Evolutionary conservation across 495 filamentous ascomycete species (phyloP).

Genomic region (Penicillium simplicissimum): DNA sequence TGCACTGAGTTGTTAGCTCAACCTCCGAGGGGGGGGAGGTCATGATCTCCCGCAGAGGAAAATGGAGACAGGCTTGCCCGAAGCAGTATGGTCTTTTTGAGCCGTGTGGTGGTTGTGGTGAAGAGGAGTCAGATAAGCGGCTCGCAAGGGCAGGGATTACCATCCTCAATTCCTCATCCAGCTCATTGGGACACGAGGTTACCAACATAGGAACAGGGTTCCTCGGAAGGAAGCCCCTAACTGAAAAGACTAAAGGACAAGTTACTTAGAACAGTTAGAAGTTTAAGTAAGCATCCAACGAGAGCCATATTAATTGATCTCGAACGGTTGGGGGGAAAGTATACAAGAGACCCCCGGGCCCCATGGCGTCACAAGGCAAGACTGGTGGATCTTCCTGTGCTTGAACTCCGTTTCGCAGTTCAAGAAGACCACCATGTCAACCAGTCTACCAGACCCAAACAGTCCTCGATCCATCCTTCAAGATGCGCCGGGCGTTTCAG

Average conservation of each 20-base stretch:
- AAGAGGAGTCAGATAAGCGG: not conserved
- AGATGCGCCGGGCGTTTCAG: slow-evolving; percentile 36
- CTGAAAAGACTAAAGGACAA: not conserved
- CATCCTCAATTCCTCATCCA: not conserved
- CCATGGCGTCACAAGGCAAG: not conserved
- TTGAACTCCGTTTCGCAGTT: not conserved
- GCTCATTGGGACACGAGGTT: not conserved
- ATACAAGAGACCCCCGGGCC: not conserved
- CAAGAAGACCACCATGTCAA: not conserved
- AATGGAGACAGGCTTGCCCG: not conserved
- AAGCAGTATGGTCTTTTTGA: not conserved
- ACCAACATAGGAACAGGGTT: not conserved
- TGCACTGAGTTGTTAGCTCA: not conserved
- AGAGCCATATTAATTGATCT: slow-evolving; percentile 5
- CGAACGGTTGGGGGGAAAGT: slow-evolving; percentile 17
- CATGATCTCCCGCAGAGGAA: too few relatives aligned
- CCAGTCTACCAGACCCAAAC: not conserved
- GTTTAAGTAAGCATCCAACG: not conserved
- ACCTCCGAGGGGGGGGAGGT: not conserved
- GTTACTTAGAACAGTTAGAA: slow-evolving; percentile 2
- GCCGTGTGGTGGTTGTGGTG: not conserved
- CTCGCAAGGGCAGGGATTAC: not conserved
- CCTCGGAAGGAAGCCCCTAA: slow-evolving; percentile 2
- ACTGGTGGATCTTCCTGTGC: not conserved
- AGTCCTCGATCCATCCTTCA: slow-evolving; percentile 12